Conservation (phyloP, 2,329 filamentous ascomycete species). For the Orbilia quercus region DNA sequence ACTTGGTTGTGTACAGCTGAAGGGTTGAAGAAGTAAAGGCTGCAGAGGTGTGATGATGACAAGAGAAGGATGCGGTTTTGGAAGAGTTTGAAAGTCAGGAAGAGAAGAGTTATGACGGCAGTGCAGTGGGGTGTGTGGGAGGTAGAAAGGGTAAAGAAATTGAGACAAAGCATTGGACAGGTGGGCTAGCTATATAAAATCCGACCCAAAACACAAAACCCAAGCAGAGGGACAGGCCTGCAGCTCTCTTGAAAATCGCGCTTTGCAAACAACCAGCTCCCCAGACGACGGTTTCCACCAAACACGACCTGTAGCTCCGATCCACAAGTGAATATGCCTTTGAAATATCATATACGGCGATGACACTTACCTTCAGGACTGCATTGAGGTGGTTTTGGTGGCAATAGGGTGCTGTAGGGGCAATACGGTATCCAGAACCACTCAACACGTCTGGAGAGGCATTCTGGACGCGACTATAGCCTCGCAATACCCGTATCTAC, state of each 20-base stretch:
- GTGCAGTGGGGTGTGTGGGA: slow-evolving; percentile 40
- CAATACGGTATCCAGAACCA: neutral
- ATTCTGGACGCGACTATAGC: slow-evolving; percentile 1
- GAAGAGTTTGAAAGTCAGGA: neutral
- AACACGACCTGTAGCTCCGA: slow-evolving; percentile 17
- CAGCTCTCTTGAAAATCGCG: slow-evolving; percentile 48
- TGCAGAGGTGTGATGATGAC: neutral
- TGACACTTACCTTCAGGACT: neutral
- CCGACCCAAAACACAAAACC: slow-evolving; percentile 44
- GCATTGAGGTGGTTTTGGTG: slow-evolving; percentile 1
- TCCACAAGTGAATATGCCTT: slow-evolving; percentile 1
- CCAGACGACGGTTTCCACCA: slow-evolving; percentile 17
- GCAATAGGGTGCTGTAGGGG: slow-evolving; percentile 4
- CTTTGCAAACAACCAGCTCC: slow-evolving; percentile 39
- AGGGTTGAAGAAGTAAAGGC: neutral
- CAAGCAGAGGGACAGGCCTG: slow-evolving; percentile 35
- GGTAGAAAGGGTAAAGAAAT: slow-evolving; percentile 25
- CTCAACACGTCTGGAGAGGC: slow-evolving; percentile 7
- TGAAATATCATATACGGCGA: slow-evolving; percentile 1
- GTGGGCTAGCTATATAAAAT: slow-evolving; percentile 49
- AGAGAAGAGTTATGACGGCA: slow-evolving; percentile 44
- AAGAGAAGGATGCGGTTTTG: slow-evolving; percentile 5
- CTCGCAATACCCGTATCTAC: slow-evolving; percentile 3
- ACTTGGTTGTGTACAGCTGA: neutral
- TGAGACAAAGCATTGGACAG: slow-evolving; percentile 54